Conservation (phyloP, 257 asterid species). For the Fraxinus excelsior region DNA sequence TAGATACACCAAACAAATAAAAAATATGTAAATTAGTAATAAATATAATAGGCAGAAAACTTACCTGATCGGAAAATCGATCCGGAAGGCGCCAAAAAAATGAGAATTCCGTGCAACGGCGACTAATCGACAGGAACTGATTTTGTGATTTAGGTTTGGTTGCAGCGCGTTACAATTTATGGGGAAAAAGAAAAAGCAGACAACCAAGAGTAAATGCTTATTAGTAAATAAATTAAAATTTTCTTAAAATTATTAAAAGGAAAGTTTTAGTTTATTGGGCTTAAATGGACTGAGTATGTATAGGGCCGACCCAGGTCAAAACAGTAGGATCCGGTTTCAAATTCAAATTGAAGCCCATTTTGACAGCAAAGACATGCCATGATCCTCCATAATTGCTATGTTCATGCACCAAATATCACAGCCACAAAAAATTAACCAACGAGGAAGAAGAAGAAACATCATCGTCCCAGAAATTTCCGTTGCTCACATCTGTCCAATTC, state of each 20-base stretch:
- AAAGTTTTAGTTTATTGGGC: background rate
- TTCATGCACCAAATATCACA: background rate
- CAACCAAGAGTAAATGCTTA: conserved; percentile 7
- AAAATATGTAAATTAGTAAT: background rate
- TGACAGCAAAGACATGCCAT: background rate
- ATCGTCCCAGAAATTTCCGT: background rate
- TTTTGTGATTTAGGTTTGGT: conserved; percentile 27
- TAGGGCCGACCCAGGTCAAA: background rate
- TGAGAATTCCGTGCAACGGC: conserved; percentile 3
- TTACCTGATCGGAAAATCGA: conserved; percentile 22
- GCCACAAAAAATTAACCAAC: conserved; percentile 1
- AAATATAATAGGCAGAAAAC: background rate
- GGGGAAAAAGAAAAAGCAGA: conserved; percentile 7
- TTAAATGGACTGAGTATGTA: background rate
- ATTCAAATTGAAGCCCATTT: too few relatives aligned
- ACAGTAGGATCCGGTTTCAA: background rate
- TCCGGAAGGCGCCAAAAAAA: background rate
- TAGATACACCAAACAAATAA: background rate
- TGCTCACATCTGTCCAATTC: background rate
- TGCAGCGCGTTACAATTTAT: conserved; percentile 9
- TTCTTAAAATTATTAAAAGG: background rate
- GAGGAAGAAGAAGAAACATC: conserved; percentile 2
- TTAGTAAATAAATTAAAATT: background rate
- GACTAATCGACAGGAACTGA: background rate
- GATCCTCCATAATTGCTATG: background rate